Percentiles rank a stretch among this genome's conserved stretches.
Conservation (phyloP, 495 filamentous ascomycete genomes). For the Xylaria castorea region DNA sequence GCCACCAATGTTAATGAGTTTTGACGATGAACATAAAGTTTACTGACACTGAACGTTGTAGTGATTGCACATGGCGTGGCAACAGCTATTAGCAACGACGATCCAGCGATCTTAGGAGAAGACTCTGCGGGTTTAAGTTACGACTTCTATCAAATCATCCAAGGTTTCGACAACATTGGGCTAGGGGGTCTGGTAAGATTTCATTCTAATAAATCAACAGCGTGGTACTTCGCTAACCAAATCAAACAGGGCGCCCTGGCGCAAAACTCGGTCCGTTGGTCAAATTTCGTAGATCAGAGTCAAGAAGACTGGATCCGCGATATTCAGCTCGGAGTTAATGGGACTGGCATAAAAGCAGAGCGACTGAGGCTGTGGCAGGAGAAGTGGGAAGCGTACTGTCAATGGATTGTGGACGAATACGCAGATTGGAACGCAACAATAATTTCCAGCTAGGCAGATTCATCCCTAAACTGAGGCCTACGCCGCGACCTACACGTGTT, state of each 20-base stretch:
- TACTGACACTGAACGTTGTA: background rate
- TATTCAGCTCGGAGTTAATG: background rate
- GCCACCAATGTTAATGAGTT: background rate
- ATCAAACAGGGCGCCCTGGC: background rate
- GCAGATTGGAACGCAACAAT: conserved; percentile 4
- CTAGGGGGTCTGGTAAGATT: background rate
- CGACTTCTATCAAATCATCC: conserved; percentile 4
- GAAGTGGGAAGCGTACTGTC: background rate
- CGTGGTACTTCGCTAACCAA: background rate
- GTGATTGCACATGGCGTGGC: conserved; percentile 1
- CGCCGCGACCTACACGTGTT: no score
- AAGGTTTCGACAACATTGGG: conserved; percentile 11
- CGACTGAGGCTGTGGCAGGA: background rate
- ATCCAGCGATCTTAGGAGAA: conserved; percentile 7
- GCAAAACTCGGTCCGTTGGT: conserved; percentile 1
- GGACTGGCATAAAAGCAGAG: background rate
- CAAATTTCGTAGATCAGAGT: background rate
- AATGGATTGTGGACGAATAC: conserved; percentile 2
- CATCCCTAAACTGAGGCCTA: no score
- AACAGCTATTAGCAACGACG: conserved; percentile 3
- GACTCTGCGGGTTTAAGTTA: conserved; percentile 1
- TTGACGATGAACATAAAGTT: background rate
- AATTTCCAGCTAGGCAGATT: background rate
- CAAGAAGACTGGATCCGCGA: background rate
- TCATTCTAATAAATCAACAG: background rate